phyloP scores from a whole-genome alignment of 2,329 filamentous ascomycete species.

The Aureobasidium sp. region DNA sequence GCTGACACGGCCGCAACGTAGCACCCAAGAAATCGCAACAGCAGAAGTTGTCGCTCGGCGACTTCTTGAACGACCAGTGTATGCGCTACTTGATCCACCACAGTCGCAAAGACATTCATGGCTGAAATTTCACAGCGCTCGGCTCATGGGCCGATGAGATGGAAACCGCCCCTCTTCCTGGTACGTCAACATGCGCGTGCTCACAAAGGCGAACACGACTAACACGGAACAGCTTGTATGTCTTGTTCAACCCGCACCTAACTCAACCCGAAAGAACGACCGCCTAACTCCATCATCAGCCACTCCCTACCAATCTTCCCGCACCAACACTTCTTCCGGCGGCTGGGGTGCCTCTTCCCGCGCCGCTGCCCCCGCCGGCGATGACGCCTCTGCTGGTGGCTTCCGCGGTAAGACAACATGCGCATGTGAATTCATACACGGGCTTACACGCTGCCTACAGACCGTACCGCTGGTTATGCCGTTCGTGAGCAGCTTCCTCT shows the following conservation, averaged over 20 bases:
- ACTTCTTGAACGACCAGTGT: conserved; percentile 91
- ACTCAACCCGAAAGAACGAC: background rate
- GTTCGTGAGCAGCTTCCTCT: conserved; percentile 71
- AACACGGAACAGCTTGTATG: conserved; percentile 5
- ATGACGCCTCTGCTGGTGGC: conserved; percentile 4
- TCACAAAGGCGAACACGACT: background rate
- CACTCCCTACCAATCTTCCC: background rate
- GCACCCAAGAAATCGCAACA: conserved; percentile 88
- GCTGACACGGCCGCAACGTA: conserved; percentile 31
- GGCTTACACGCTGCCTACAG: conserved; percentile 15
- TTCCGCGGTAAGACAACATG: conserved; percentile 7
- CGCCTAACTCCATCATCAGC: background rate
- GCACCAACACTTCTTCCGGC: conserved; percentile 1
- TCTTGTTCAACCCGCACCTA: background rate
- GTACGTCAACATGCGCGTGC: conserved; percentile 4
- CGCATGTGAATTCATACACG: background rate
- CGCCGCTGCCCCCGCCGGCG: conserved; percentile 1
- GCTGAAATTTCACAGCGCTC: conserved; percentile 45
- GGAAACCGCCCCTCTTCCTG: conserved; percentile 45
- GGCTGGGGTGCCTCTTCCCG: conserved; percentile 5
- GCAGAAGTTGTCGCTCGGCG: conserved; percentile 96
- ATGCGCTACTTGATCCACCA: conserved; percentile 33
- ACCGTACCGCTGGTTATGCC: conserved; percentile 26
- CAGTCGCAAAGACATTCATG: conserved; percentile 16
- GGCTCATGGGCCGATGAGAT: conserved; percentile 99